Evolutionary conservation across 352 stramenopile genomes (phyloP), one percentile per base, ranked within the genome.

Genomic region (Phytophthora citricola): DNA sequence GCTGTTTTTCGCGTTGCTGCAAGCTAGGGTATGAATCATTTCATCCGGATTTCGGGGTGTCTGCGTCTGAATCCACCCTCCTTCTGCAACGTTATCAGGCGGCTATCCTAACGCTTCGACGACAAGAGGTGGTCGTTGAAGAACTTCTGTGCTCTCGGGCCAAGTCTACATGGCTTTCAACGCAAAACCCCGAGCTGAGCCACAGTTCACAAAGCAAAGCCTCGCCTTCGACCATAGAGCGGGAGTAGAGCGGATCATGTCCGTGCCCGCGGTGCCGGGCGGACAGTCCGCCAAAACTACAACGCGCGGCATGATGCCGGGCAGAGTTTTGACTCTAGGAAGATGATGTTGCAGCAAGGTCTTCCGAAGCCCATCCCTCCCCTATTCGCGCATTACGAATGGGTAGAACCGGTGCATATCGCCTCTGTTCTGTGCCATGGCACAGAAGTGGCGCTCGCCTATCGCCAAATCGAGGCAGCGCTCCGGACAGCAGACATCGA

Each of bases 361-460:
- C 31, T 17, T 20, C 15, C 24, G 38, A 58, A 65, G 29, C 2
- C 29, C 47, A 36, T 58, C 39, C 47, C 38, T 6, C 44, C 58
- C 49, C 49, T 59, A 54, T 10, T 34, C 40, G 17, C 40, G 40
- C 49, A 52, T 59, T 66, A 66, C 58, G 24, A 26, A 66, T 66
- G 44, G 40, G 49, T 58, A 22, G n/a, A 63, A 63, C 61, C 36
- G 6, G 40, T 24, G 2, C 27, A 54, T 43, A 31, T 22, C 8
- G 39, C 9, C 20, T 17, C 41, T 31, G 29, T 31, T 52, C 17
- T 61, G 53, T 20, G 48, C 31, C 6, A 49, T 27, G 17, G 36
- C 38, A 32, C 40, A 59, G 34, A 66, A 62, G 59, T 39, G 53
- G 14, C 52, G 47, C 27, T 15, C 24, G 27, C 26, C 57, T 43